Evolutionary conservation across 371 early-diverging fungal species (phyloP).

Genomic region (Dinochytrium kinnereticum): DNA sequence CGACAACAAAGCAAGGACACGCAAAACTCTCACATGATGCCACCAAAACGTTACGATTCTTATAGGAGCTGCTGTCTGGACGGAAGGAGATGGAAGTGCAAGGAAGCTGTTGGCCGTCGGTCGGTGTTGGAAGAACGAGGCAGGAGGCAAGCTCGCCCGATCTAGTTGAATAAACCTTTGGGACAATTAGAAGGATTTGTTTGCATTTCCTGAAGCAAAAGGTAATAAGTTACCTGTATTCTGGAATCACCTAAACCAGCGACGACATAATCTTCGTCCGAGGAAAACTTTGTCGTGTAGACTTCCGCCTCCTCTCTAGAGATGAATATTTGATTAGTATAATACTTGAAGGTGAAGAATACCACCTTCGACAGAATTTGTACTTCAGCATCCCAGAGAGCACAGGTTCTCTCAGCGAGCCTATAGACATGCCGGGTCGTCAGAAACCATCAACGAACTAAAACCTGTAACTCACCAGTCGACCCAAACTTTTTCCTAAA

Average conservation of each 20-base stretch:
- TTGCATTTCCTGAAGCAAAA: no score
- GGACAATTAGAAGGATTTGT: no score
- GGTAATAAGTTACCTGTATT: slow-evolving; percentile 34
- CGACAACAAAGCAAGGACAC: background rate
- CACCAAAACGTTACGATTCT: slow-evolving; percentile 48
- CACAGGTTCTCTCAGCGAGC: slow-evolving; percentile 23
- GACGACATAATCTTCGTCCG: slow-evolving; percentile 47
- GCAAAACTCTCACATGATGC: slow-evolving; percentile 44
- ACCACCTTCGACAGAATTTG: slow-evolving; percentile 30
- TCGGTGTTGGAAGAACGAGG: slow-evolving; percentile 26
- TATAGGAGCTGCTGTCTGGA: slow-evolving; percentile 38
- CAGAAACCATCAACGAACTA: background rate
- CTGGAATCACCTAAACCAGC: slow-evolving; percentile 41
- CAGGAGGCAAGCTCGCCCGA: slow-evolving; percentile 37
- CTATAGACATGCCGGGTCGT: no score
- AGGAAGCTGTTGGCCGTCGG: slow-evolving; percentile 29
- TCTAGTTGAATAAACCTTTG: slow-evolving; percentile 46
- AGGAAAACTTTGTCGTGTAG: slow-evolving; percentile 50
- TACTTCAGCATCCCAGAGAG: slow-evolving; percentile 29
- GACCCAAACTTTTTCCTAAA: slow-evolving; percentile 16
- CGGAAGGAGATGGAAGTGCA: slow-evolving; percentile 50
- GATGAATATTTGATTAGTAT: background rate
- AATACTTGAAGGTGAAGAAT: background rate
- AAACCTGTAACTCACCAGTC: background rate
- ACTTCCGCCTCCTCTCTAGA: slow-evolving; percentile 47